Percentiles rank a stretch among this genome's conserved stretches.
phyloP scores from a whole-genome alignment of 768 basidiomycete species.

The Lactifluus pinguis region DNA sequence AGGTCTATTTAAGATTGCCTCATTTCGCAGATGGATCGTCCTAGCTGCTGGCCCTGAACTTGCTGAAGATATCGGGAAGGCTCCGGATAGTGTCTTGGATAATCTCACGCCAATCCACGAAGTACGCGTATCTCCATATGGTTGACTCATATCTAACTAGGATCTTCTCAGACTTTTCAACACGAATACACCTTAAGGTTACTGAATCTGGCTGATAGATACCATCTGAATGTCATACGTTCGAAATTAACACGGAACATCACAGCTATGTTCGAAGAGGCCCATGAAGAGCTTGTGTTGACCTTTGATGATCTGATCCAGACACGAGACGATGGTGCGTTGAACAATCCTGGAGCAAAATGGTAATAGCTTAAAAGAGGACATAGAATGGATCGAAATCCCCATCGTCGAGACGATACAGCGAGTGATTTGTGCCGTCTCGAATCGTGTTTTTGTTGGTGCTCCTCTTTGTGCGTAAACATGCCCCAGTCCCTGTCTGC shows the following conservation, averaged over 20 bases:
- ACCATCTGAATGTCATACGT: constrained; percentile 23
- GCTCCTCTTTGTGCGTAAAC: constrained; percentile 26
- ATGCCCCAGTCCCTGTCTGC: not conserved
- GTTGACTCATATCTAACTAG: not conserved
- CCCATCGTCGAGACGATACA: constrained; percentile 20
- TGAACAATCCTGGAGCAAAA: not conserved
- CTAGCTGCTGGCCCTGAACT: constrained; percentile 34
- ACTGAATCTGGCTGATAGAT: constrained; percentile 11
- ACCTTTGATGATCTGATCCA: constrained; percentile 27
- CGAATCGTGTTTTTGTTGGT: constrained; percentile 31
- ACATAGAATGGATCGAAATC: constrained; percentile 23
- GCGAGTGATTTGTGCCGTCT: constrained; percentile 24
- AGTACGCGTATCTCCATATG: constrained; percentile 23
- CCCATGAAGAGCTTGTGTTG: constrained; percentile 22
- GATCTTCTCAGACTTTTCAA: constrained; percentile 24
- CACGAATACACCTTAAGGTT: constrained; percentile 29
- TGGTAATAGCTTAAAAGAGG: constrained; percentile 21
- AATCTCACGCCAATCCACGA: constrained; percentile 32
- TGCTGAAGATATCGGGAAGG: constrained; percentile 43
- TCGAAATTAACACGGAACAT: constrained; percentile 25
- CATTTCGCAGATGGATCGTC: constrained; percentile 37
- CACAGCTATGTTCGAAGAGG: constrained; percentile 16
- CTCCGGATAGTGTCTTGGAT: constrained; percentile 38
- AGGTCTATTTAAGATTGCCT: constrained; percentile 35
- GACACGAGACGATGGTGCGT: constrained; percentile 13